A percentile compares a stretch with the other conserved stretches of the same genome.
phyloP scores from a whole-genome alignment of 2,329 filamentous ascomycete genomes.

The Colletotrichum cuscutae region DNA sequence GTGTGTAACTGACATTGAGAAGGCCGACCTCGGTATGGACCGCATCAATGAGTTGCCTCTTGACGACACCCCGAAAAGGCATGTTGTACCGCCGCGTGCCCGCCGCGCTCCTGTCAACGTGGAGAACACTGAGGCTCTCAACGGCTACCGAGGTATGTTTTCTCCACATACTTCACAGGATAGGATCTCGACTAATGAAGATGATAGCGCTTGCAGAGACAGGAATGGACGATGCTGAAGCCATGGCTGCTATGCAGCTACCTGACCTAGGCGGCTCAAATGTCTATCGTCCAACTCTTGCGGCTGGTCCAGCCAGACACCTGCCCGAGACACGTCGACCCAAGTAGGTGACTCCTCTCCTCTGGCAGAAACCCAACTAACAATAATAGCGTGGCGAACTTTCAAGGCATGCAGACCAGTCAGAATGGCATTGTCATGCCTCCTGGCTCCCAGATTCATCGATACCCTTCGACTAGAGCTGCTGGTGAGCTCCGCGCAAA shows the following conservation, averaged over 20 bases:
- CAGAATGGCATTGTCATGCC: slow-evolving; percentile 14
- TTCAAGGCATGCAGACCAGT: slow-evolving; percentile 11
- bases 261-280: slow-evolving; percentile 37
- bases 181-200: background rate
- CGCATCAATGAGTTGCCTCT: slow-evolving; percentile 41
- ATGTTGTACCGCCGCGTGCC: background rate
- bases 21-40: slow-evolving; percentile 44
- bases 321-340: background rate
- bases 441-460: slow-evolving; percentile 2
- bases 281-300: background rate
- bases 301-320: background rate
- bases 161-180: background rate
- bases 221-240: slow-evolving; percentile 44
- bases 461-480: background rate
- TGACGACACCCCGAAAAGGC: slow-evolving; percentile 33
- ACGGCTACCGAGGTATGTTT: slow-evolving; percentile 5
- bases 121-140: slow-evolving; percentile 8
- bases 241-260: slow-evolving; percentile 39
- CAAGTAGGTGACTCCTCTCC: background rate
- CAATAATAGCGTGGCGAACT: background rate
- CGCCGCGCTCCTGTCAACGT: background rate
- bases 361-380: background rate
- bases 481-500: background rate
- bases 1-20: background rate
- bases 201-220: slow-evolving; percentile 37